Conservation (phyloP, 306 rosid genomes). For the Vigna angularis region DNA sequence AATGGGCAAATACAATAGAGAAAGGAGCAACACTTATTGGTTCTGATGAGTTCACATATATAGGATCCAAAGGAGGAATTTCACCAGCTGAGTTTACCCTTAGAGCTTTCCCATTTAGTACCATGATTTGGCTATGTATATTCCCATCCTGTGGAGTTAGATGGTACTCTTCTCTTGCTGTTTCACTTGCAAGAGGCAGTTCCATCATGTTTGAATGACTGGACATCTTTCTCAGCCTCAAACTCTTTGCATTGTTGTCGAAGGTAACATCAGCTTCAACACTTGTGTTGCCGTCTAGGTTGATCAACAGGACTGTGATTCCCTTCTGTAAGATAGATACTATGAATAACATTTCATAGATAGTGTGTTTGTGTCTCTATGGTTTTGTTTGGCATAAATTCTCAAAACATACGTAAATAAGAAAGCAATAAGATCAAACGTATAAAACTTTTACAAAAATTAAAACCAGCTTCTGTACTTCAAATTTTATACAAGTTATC, state of each 20-base stretch:
- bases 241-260: conserved; percentile 33
- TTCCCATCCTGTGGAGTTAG: conserved; percentile 66
- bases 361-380: conserved; percentile 29
- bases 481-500: not conserved
- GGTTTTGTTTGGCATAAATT: not conserved
- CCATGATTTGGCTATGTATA: conserved; percentile 79
- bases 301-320: conserved; percentile 74
- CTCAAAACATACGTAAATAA: conserved; percentile 2
- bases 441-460: not conserved
- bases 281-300: conserved; percentile 58
- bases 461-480: not conserved
- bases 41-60: conserved; percentile 56
- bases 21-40: conserved; percentile 71
- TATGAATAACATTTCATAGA: conserved; percentile 25
- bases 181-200: conserved; percentile 40
- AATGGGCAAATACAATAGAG: conserved; percentile 83
- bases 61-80: conserved; percentile 77
- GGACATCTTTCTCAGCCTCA: conserved; percentile 47
- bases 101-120: conserved; percentile 74
- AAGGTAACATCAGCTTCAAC: conserved; percentile 53
- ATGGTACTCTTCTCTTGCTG: conserved; percentile 85
- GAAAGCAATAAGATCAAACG: not conserved
- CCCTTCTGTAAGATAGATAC: conserved; percentile 68
- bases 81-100: conserved; percentile 62
- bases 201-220: conserved; percentile 9